Conservation (phyloP, 495 filamentous ascomycete genomes). For the Penicillium mononematosum region DNA sequence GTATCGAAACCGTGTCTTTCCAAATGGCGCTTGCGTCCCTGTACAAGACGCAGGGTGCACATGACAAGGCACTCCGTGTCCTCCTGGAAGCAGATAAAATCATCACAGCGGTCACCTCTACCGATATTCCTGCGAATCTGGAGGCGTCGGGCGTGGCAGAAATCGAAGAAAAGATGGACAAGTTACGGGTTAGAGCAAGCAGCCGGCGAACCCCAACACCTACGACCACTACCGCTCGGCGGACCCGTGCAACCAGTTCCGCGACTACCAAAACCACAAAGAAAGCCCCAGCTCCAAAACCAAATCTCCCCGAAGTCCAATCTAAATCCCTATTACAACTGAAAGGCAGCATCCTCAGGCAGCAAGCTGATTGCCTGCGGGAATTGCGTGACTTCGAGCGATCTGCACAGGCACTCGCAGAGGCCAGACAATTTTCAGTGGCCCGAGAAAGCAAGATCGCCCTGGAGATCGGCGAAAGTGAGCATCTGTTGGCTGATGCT, state of each 20-base stretch:
- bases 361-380: slow-evolving; percentile 56
- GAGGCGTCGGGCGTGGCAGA: slow-evolving; percentile 23
- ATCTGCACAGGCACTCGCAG: slow-evolving; percentile 32
- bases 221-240: slow-evolving; percentile 22
- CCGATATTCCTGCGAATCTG: slow-evolving; percentile 20
- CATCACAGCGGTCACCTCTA: slow-evolving; percentile 28
- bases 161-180: slow-evolving; percentile 43
- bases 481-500: slow-evolving; percentile 55
- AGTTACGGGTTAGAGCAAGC: slow-evolving; percentile 33
- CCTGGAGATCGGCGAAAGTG: slow-evolving; percentile 43
- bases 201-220: slow-evolving; percentile 29
- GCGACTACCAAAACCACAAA: slow-evolving; percentile 27
- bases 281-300: slow-evolving; percentile 30
- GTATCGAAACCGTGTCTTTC: slow-evolving; percentile 48
- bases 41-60: slow-evolving; percentile 36
- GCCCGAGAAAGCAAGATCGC: slow-evolving; percentile 42
- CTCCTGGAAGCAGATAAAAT: slow-evolving; percentile 44
- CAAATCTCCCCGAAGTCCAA: slow-evolving; percentile 43
- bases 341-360: slow-evolving; percentile 60
- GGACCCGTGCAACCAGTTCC: slow-evolving; percentile 39
- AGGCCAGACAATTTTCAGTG: slow-evolving; percentile 36
- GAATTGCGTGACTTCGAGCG: slow-evolving; percentile 41
- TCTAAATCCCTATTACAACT: slow-evolving; percentile 57
- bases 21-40: slow-evolving; percentile 48
- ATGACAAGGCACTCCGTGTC: slow-evolving; percentile 51